Conservation (phyloP, 2,329 filamentous ascomycete genomes). For the Penicillium sp. region DNA sequence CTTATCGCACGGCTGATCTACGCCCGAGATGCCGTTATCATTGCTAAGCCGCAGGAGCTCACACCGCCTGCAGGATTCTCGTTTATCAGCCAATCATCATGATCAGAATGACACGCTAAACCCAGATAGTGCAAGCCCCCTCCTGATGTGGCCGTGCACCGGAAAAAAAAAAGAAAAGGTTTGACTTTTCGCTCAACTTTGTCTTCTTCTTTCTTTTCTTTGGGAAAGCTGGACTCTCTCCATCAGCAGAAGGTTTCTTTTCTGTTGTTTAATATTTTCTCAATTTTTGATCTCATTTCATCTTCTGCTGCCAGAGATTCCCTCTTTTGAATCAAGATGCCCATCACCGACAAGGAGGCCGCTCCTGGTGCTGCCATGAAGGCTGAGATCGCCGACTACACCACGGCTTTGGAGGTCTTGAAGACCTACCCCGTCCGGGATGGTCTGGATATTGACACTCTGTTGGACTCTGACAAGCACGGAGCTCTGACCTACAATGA, state of each 20-base stretch:
- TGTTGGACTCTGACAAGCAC: slow-evolving; percentile 85
- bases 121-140: slow-evolving; percentile 18
- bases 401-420: slow-evolving; percentile 71
- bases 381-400: slow-evolving; percentile 62
- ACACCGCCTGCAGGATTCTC: slow-evolving; percentile 12
- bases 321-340: slow-evolving; percentile 54
- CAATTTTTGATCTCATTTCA: slow-evolving; percentile 17
- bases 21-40: not conserved
- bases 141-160: slow-evolving; percentile 19
- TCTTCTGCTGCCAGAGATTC: slow-evolving; percentile 27
- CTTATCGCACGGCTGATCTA: not conserved
- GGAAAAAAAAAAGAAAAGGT: slow-evolving; percentile 27
- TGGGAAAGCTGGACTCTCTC: slow-evolving; percentile 56
- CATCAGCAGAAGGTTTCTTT: slow-evolving; percentile 50
- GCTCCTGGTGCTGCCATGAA: slow-evolving; percentile 45
- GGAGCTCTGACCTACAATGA: slow-evolving; percentile 98
- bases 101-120: slow-evolving; percentile 16
- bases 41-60: not conserved
- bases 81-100: slow-evolving; percentile 29
- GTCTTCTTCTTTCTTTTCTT: slow-evolving; percentile 47
- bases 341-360: slow-evolving; percentile 60
- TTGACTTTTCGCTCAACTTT: slow-evolving; percentile 29
- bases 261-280: slow-evolving; percentile 40
- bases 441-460: slow-evolving; percentile 77
- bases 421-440: slow-evolving; percentile 72